A percentile compares a stretch with the other conserved stretches of the same genome.
Evolutionary conservation across 768 basidiomycete genomes (phyloP).

Genomic region (Rickenella mellea): DNA sequence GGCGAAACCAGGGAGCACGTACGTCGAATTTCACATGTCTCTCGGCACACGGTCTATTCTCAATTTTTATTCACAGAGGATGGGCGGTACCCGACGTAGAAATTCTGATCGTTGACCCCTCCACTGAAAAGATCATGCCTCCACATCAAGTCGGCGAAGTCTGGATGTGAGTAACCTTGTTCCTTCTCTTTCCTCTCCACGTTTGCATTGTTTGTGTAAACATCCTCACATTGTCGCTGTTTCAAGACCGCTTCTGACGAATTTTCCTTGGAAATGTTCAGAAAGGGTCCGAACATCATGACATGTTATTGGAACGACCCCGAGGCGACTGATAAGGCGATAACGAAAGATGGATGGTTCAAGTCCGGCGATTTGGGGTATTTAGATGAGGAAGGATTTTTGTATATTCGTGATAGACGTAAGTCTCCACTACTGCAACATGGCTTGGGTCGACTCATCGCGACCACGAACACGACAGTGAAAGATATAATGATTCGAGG

Average conservation of each 20-base stretch:
- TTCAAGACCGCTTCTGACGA: too few relatives aligned
- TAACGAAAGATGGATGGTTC: constrained; percentile 26
- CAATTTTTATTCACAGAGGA: too few relatives aligned
- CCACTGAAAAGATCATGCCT: constrained; percentile 7
- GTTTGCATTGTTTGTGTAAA: too few relatives aligned
- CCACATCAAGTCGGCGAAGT: constrained; percentile 9
- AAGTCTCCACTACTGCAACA: too few relatives aligned
- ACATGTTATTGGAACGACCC: constrained; percentile 52
- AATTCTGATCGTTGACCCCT: constrained; percentile 14
- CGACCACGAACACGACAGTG: constrained; percentile 26
- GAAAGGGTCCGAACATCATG: constrained; percentile 54
- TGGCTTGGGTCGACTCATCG: too few relatives aligned
- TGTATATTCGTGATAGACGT: constrained; percentile 24
- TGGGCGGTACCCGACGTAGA: constrained; percentile 14
- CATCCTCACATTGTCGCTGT: too few relatives aligned
- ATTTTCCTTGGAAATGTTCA: too few relatives aligned
- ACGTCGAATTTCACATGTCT: too few relatives aligned
- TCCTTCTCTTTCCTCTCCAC: too few relatives aligned
- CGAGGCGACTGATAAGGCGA: constrained; percentile 20
- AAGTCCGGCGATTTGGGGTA: constrained; percentile 24
- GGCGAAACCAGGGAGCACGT: too few relatives aligned
- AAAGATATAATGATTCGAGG: constrained; percentile 54
- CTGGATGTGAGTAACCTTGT: constrained; percentile 6
- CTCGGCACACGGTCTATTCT: too few relatives aligned
- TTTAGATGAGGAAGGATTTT: constrained; percentile 24